Conservation (phyloP, 139 green algal genomes). For the Picochlorum costavermella region DNA sequence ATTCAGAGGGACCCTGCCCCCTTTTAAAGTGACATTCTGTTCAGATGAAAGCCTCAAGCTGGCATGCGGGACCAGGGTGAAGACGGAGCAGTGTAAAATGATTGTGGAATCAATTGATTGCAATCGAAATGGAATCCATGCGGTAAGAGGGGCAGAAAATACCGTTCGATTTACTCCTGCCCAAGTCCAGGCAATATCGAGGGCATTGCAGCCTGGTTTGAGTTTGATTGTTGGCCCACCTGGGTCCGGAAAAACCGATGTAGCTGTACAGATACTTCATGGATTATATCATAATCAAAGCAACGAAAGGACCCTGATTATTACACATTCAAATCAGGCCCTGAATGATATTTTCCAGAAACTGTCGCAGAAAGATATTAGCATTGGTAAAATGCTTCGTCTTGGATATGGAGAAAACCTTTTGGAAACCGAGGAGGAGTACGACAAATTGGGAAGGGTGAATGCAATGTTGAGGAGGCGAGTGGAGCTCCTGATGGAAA, state of each 20-base stretch:
- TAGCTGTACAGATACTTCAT: constrained; percentile 84
- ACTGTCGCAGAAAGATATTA: constrained; percentile 76
- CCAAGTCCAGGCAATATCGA: constrained; percentile 71
- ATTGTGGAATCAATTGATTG: too few relatives aligned
- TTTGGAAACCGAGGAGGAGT: constrained; percentile 82
- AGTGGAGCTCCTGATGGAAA: constrained; percentile 81
- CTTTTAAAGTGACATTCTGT: constrained; percentile 81
- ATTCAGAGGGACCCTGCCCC: constrained; percentile 29
- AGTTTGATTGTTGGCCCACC: constrained; percentile 95
- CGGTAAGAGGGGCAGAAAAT: constrained; percentile 44
- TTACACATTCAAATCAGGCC: constrained; percentile 94
- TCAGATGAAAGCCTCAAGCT: constrained; percentile 10
- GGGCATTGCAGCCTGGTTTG: constrained; percentile 80
- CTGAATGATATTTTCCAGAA: constrained; percentile 63
- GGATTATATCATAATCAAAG: constrained; percentile 94
- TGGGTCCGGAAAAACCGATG: constrained; percentile 94
- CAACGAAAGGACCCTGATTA: constrained; percentile 82
- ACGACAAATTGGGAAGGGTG: constrained; percentile 76
- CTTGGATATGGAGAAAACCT: constrained; percentile 90
- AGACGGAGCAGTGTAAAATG: neutral
- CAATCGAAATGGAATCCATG: too few relatives aligned
- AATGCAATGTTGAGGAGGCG: constrained; percentile 89
- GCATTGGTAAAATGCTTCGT: constrained; percentile 83
- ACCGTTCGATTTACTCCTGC: constrained; percentile 87
- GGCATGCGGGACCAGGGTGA: neutral